These are phyloP conservation scores for Pyricularia sp. DNA, from an alignment of 2,329 filamentous ascomycete genomes.

Conservation along the genomic window DNA sequence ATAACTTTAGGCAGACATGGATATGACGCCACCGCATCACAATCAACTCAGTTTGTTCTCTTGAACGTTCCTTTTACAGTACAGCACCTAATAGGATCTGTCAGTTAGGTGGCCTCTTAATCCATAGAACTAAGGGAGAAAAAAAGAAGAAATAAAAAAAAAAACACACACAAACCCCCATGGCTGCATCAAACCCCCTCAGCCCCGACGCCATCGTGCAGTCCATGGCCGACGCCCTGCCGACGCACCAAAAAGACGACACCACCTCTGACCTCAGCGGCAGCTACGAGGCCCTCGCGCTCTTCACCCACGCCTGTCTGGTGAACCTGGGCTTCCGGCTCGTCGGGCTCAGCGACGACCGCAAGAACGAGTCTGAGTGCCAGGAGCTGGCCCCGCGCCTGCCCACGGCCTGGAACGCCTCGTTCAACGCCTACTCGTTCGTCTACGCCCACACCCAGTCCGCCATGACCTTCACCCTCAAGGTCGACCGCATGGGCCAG, in stretches of 20 bases:
- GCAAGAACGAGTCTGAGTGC: conserved; percentile 48
- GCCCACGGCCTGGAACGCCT: conserved; percentile 71
- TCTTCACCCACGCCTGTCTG: conserved; percentile 81
- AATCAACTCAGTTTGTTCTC: background rate
- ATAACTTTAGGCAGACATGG: background rate
- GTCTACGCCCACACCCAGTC: conserved; percentile 82
- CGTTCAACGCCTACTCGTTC: conserved; percentile 64
- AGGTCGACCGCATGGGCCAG: conserved; percentile 69
- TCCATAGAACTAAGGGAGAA: no score
- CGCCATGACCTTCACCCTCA: conserved; percentile 73
- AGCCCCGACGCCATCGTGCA: conserved; percentile 36
- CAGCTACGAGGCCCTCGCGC: conserved; percentile 72
- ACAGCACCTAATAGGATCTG: no score
- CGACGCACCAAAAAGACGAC: conserved; percentile 41
- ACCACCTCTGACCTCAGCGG: conserved; percentile 55
- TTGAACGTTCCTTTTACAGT: background rate
- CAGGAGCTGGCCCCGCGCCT: conserved; percentile 49
- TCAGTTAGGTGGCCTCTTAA: no score
- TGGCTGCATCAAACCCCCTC: conserved; percentile 23
- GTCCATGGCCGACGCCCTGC: conserved; percentile 50
- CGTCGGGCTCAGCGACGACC: conserved; percentile 75
- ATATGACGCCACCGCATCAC: background rate
- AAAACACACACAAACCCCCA: background rate
- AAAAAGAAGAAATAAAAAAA: background rate
- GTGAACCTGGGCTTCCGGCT: conserved; percentile 70